Conservation (phyloP, 208 protist genomes). For the Acanthamoeba culbertsoni region DNA sequence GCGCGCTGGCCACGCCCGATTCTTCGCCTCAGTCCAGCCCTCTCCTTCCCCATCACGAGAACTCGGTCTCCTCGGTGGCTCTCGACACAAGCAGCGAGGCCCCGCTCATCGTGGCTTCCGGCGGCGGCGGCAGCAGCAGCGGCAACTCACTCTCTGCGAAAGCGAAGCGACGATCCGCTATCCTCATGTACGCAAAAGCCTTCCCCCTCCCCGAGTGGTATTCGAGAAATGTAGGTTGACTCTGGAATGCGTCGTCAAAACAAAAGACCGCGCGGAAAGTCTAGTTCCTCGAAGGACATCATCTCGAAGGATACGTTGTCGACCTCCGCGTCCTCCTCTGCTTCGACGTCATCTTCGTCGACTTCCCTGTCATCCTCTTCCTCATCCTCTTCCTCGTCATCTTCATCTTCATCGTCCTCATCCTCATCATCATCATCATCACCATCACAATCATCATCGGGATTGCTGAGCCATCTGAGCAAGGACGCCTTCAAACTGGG, state of each 20-base stretch:
- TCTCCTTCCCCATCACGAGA: not conserved
- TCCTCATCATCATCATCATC: not conserved
- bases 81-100: not conserved
- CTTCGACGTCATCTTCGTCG: not conserved
- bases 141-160: not conserved
- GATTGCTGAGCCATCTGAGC: not conserved
- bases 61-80: not conserved
- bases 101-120: not conserved
- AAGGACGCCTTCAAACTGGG: not conserved
- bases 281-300: not conserved
- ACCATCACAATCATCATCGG: not conserved
- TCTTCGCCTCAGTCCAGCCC: not conserved
- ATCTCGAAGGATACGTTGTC: not conserved
- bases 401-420: not conserved
- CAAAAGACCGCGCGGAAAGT: not conserved
- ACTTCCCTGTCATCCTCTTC: not conserved
- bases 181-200: not conserved
- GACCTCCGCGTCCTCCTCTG: no score
- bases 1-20: no score
- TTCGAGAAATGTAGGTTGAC: not conserved
- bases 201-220: not conserved
- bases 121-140: not conserved
- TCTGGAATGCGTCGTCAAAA: not conserved
- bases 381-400: not conserved
- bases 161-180: not conserved